Evolutionary conservation across 1,284 basidiomycete species (phyloP), one percentile per base, ranked within the genome.

Genomic region (Austropuccinia psidii): DNA sequence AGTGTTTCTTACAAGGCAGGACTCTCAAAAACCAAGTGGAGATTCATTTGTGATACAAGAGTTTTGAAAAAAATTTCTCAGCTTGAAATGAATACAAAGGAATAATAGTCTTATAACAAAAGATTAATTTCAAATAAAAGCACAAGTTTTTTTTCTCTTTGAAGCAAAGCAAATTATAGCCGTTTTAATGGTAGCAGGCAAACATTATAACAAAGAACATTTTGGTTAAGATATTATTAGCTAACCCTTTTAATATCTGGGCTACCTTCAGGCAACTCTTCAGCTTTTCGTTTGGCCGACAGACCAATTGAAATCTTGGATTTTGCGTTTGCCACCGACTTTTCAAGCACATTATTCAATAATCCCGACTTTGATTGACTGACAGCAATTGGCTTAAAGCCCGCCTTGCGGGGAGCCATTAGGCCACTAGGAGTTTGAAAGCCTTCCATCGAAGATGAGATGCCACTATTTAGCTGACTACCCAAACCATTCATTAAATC

Each of bases 401-500:
- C 68, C 21, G 68, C 68, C 21, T 72, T 72, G 17, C 68, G 41
- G 19, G 68, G 68, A 6, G 68, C 68, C 67, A 69, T 69, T 39
- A 69, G 49, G 0, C 67, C 67, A 17, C 39, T 45, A 17, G 67
- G 67, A 24, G 67, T 69, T 5, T 43, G 67, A 41, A 58, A 69
- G 39, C 67, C 67, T 15, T 69, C 55, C 55, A 72, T 50, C 17
- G 55, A 47, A 13, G 55, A 60, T 21, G n/a, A 27, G 41, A 62
- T 31, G 2, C 57, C 68, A 15, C 57, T 61, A 49, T 72, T 47
- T 27, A 58, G 29, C 5, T 45, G 47, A n/a, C 57, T 61, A 33
- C 68, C 68, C 33, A 72, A 39, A 0, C 68, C 68, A 24, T 72
- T 72, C 68, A 72, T 72, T 9, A 72, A 47, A 58, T 72, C 68